Percentiles rank a stretch among this genome's conserved stretches.
These are phyloP conservation scores for Aspergillus indologenus DNA, from an alignment of 495 filamentous ascomycete species.

Conservation along the genomic window DNA sequence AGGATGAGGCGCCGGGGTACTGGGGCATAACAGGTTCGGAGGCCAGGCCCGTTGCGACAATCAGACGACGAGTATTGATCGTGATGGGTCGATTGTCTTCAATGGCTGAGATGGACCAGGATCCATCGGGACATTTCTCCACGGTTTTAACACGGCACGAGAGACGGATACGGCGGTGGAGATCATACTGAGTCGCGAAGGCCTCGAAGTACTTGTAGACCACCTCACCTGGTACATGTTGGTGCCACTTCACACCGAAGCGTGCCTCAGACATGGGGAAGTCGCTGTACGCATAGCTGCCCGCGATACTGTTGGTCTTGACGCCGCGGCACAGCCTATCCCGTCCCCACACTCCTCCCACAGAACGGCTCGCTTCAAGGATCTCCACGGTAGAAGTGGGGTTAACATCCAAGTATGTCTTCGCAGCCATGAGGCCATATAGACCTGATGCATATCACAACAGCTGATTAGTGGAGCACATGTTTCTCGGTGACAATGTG, in stretches of 20 bases:
- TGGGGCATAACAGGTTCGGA: conserved; percentile 4
- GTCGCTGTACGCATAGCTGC: conserved; percentile 27
- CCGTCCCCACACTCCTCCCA: neutral
- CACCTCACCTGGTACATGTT: conserved; percentile 12
- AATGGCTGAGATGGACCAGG: conserved; percentile 9
- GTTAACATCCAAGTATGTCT: neutral
- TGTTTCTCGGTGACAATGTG: neutral
- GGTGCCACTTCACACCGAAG: conserved; percentile 10
- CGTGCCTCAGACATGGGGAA: conserved; percentile 19
- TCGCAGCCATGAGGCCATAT: neutral
- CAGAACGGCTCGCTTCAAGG: neutral
- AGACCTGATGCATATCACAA: neutral
- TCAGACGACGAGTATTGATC: conserved; percentile 3
- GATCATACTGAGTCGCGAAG: conserved; percentile 26
- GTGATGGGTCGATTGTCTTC: neutral
- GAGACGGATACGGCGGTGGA: conserved; percentile 22
- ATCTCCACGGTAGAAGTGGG: neutral
- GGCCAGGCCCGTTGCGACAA: conserved; percentile 8
- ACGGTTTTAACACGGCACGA: conserved; percentile 16
- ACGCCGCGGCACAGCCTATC: neutral
- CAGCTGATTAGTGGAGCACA: neutral
- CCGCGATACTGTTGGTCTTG: conserved; percentile 14
- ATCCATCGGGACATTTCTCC: conserved; percentile 5
- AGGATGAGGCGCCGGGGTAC: neutral
- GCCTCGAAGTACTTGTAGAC: conserved; percentile 22